These are phyloP conservation scores for Chytriomyces sp. DNA, from an alignment of 192 early-diverging fungal species.

Conservation along the genomic window DNA sequence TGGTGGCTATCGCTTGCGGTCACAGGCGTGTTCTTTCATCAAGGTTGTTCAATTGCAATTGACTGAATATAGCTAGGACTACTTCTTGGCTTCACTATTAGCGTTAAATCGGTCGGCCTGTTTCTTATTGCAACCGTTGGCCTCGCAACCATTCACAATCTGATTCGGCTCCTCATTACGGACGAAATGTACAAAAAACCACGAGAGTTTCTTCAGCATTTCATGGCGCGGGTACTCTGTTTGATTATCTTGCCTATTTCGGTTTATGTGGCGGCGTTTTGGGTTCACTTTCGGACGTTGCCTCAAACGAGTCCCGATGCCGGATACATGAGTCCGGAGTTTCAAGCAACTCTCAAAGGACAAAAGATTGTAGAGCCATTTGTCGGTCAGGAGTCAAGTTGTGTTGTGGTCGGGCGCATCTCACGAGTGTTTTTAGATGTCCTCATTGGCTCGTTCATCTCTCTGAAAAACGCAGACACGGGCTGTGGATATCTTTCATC, in stretches of 20 bases:
- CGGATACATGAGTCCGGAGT: conserved; percentile 56
- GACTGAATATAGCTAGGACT: conserved; percentile 36
- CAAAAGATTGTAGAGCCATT: conserved; percentile 36
- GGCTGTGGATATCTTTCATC: no score
- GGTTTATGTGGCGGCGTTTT: conserved; percentile 45
- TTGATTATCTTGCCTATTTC: conserved; percentile 50
- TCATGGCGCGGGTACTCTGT: conserved; percentile 45
- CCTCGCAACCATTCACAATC: conserved; percentile 41
- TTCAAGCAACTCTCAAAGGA: conserved; percentile 50
- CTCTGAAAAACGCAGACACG: no score
- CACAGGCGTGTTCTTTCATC: conserved; percentile 44
- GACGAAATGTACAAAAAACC: no score
- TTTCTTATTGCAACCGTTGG: conserved; percentile 53
- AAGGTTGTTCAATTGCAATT: conserved; percentile 47
- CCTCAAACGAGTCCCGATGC: conserved; percentile 33
- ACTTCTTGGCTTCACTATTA: conserved; percentile 43
- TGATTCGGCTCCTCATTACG: conserved; percentile 49
- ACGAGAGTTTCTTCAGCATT: conserved; percentile 43
- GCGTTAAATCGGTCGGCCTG: conserved; percentile 57
- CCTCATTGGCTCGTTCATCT: no score
- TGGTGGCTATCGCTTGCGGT: no score
- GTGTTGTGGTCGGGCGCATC: no score
- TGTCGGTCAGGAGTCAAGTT: no score
- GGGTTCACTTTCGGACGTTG: conserved; percentile 47
- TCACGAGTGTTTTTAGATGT: no score